Conservation (phyloP, 2,329 filamentous ascomycete genomes). For the Biscogniauxia marginata region DNA sequence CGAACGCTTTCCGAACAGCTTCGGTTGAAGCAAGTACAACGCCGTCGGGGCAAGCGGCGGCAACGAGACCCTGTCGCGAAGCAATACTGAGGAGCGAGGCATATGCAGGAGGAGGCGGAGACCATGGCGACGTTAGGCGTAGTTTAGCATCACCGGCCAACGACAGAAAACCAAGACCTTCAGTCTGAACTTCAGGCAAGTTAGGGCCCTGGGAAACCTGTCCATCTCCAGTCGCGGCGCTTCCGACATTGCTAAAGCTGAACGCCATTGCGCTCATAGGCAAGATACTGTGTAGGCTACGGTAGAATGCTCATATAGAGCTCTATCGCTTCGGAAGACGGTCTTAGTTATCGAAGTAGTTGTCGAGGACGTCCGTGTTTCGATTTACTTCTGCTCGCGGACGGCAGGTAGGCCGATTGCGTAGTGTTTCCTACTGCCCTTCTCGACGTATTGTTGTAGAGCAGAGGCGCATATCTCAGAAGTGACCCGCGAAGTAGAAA, state of each 20-base stretch:
- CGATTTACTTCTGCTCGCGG: background rate
- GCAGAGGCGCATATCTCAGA: slow-evolving; percentile 3
- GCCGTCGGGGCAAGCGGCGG: slow-evolving; percentile 80
- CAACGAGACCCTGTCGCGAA: slow-evolving; percentile 74
- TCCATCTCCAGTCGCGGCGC: slow-evolving; percentile 22
- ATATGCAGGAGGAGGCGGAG: slow-evolving; percentile 69
- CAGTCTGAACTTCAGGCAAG: slow-evolving; percentile 76
- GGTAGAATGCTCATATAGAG: slow-evolving; percentile 17
- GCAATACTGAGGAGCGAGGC: slow-evolving; percentile 84
- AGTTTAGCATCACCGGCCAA: slow-evolving; percentile 80
- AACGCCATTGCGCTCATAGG: slow-evolving; percentile 27
- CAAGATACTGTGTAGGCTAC: slow-evolving; percentile 11
- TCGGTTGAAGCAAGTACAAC: slow-evolving; percentile 77
- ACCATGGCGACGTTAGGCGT: slow-evolving; percentile 77
- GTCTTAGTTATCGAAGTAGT: background rate
- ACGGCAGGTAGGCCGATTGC: background rate
- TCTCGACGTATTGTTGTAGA: background rate
- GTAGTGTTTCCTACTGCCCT: background rate
- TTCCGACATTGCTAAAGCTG: slow-evolving; percentile 27
- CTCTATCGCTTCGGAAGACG: background rate
- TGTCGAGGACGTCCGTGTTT: background rate
- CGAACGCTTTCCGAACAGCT: slow-evolving; percentile 73
- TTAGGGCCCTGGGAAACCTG: slow-evolving; percentile 56
- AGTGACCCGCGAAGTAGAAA: background rate
- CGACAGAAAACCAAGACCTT: slow-evolving; percentile 81